A percentile compares a stretch with the other conserved stretches of the same genome.
Conservation (phyloP, 257 asterid species). For the Solanum sitiens region DNA sequence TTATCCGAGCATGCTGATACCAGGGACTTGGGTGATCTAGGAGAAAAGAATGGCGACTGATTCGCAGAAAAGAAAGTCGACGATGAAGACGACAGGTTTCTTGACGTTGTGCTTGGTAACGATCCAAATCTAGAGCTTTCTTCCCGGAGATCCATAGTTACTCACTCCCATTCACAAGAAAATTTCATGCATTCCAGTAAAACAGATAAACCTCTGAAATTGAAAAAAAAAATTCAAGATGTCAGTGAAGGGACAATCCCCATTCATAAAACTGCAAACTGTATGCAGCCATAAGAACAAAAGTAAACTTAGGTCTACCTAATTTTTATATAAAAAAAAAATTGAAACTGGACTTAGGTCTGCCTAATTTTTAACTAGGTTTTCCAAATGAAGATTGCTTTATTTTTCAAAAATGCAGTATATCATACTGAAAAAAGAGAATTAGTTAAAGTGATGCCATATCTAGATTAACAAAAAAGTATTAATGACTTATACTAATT, state of each 20-base stretch:
- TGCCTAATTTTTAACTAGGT: neutral
- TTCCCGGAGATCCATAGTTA: slow-evolving; percentile 58
- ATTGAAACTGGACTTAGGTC: neutral
- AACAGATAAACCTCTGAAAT: slow-evolving; percentile 20
- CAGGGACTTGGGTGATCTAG: slow-evolving; percentile 37
- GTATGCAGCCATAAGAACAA: neutral
- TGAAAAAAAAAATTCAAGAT: neutral
- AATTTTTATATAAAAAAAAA: neutral
- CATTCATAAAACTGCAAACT: neutral
- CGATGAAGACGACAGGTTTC: slow-evolving; percentile 87
- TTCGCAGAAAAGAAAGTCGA: slow-evolving; percentile 88
- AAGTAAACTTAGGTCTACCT: neutral
- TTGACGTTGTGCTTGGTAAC: slow-evolving; percentile 48
- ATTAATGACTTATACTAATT: neutral
- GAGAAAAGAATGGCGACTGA: slow-evolving; percentile 92
- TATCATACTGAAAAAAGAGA: neutral
- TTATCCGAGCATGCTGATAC: slow-evolving; percentile 8
- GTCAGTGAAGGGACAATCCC: neutral
- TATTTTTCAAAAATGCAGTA: neutral
- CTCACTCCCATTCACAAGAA: slow-evolving; percentile 20
- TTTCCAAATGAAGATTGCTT: neutral
- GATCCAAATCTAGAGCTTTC: slow-evolving; percentile 45
- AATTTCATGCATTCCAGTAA: slow-evolving; percentile 24
- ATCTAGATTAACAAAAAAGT: neutral
- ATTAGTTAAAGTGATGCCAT: neutral